phyloP scores from a whole-genome alignment of 371 early-diverging fungal species.

The Rhizopus delemar region DNA sequence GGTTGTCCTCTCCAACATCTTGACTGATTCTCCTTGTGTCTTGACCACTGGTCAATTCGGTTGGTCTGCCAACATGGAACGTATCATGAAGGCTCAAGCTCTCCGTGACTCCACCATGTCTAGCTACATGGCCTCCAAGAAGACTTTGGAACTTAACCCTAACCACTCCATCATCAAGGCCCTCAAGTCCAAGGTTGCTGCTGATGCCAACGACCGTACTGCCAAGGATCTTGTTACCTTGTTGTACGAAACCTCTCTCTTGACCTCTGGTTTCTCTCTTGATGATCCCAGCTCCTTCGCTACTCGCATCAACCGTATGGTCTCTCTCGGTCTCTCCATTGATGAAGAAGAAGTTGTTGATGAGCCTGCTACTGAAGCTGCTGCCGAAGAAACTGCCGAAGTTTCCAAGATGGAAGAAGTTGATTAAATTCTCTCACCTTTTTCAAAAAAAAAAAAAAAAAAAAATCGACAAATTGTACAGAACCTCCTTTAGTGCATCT shows the following conservation, averaged over 20 bases:
- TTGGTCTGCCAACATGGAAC: constrained; percentile 99
- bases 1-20: constrained; percentile 92
- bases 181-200: constrained; percentile 82
- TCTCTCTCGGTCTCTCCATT: constrained; percentile 94
- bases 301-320: constrained; percentile 96
- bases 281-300: constrained; percentile 94
- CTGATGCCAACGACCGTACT: constrained; percentile 96
- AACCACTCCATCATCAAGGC: constrained; percentile 90
- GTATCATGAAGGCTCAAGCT: constrained; percentile 99
- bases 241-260: constrained; percentile 92
- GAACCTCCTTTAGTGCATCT: not conserved
- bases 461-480: constrained; percentile 1
- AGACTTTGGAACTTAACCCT: constrained; percentile 98
- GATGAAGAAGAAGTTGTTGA: constrained; percentile 75
- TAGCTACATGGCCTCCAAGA: constrained; percentile 97
- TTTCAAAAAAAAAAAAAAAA: no score
- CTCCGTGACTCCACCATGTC: constrained; percentile 96
- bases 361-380: constrained; percentile 54
- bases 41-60: constrained; percentile 98
- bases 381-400: constrained; percentile 64
- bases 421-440: constrained; percentile 62
- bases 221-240: constrained; percentile 94
- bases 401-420: constrained; percentile 97
- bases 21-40: constrained; percentile 95
- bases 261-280: constrained; percentile 95